Percentiles rank a stretch among this genome's conserved stretches.
phyloP scores from a whole-genome alignment of 192 early-diverging fungal species.

The Backusella tuberculispora region DNA sequence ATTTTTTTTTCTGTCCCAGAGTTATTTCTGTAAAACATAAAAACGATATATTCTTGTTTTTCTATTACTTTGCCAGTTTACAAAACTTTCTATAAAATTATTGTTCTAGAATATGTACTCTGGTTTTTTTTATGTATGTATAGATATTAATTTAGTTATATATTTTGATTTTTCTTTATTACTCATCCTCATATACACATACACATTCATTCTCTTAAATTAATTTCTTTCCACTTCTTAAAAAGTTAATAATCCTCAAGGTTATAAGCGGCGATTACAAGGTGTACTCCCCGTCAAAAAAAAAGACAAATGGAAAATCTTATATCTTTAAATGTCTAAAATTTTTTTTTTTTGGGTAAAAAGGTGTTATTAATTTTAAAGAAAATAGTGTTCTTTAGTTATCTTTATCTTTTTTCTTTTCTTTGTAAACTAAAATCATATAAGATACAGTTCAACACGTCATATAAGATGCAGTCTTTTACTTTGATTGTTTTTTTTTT shows the following conservation, averaged over 20 bases:
- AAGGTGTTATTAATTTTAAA: background rate
- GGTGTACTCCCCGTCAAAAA: background rate
- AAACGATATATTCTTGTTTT: no score
- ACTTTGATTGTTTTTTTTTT: background rate
- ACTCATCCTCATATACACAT: background rate
- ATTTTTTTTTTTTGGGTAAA: no score
- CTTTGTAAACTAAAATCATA: background rate
- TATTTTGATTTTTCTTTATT: background rate
- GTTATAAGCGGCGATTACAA: slow-evolving; percentile 6
- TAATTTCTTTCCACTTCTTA: background rate
- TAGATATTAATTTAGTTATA: no score
- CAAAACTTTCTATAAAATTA: no score
- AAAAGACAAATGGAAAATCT: background rate
- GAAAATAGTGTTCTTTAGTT: background rate
- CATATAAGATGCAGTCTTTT: background rate
- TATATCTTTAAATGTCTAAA: background rate
- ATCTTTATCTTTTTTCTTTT: background rate
- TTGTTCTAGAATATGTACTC: no score
- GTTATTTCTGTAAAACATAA: background rate
- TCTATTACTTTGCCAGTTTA: no score
- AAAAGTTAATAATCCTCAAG: slow-evolving; percentile 10
- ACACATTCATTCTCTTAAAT: background rate
- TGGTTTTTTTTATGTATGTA: no score
- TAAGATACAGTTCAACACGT: background rate
- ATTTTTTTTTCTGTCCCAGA: no score